These are phyloP conservation scores for Xylaria telfairii DNA, from an alignment of 495 filamentous ascomycete genomes.

Conservation along the genomic window DNA sequence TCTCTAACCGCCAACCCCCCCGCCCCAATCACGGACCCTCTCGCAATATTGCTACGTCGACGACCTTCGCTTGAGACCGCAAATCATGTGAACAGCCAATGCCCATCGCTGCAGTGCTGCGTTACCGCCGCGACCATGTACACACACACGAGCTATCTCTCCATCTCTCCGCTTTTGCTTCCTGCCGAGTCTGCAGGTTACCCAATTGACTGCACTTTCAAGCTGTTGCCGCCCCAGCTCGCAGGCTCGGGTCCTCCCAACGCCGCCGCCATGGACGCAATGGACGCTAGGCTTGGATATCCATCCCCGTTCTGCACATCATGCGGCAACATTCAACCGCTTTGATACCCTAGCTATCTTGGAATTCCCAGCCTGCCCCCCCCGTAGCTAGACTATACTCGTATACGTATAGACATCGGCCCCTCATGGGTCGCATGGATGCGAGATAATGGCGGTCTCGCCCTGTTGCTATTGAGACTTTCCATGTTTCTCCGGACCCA, in stretches of 20 bases:
- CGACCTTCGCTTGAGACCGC: slow-evolving; percentile 12
- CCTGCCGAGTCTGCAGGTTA: not conserved
- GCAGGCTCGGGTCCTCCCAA: not conserved
- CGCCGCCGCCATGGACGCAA: not conserved
- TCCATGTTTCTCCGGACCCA: slow-evolving; percentile 37
- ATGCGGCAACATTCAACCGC: slow-evolving; percentile 32
- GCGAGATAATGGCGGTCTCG: slow-evolving; percentile 38
- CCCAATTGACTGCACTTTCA: slow-evolving; percentile 26
- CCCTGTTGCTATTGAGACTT: slow-evolving; percentile 36
- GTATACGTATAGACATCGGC: not conserved
- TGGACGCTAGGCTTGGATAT: slow-evolving; percentile 27
- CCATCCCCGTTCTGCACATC: slow-evolving; percentile 35
- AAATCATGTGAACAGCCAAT: slow-evolving; percentile 31
- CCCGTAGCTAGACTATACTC: not conserved
- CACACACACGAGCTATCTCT: not conserved
- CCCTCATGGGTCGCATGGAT: slow-evolving; percentile 31
- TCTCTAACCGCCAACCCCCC: slow-evolving; percentile 51
- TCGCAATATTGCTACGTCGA: slow-evolving; percentile 13
- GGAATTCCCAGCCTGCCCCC: slow-evolving; percentile 9
- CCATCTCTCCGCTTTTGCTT: slow-evolving; percentile 16
- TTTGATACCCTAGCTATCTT: slow-evolving; percentile 14
- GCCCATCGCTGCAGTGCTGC: slow-evolving; percentile 16
- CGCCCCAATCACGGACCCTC: slow-evolving; percentile 48
- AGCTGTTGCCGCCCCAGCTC: slow-evolving; percentile 20
- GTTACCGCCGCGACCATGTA: slow-evolving; percentile 28